Conservation (phyloP, 179 eudicot genomes). For the Heliamphora pulchella region DNA sequence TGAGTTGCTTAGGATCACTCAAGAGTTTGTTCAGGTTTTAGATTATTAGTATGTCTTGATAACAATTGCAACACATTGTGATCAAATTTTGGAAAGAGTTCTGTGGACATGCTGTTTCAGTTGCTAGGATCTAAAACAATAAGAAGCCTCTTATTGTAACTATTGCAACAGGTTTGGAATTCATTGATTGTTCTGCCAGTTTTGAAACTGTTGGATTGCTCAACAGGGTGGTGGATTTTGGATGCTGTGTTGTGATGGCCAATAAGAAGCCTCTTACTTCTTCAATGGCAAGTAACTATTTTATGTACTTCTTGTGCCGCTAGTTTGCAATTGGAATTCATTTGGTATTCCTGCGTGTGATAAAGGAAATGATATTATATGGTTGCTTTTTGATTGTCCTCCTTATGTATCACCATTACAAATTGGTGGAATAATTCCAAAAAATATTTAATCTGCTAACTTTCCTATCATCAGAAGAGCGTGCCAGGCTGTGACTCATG, state of each 20-base stretch:
- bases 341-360: conserved; percentile 7
- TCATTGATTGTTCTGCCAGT: conserved; percentile 95
- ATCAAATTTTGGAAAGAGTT: too few species aligned
- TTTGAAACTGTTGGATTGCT: conserved; percentile 58
- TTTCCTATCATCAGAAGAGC: neutral
- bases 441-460: neutral
- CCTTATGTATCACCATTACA: neutral
- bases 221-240: conserved; percentile 43
- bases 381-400: neutral
- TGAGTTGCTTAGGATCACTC: too few species aligned
- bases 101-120: too few species aligned
- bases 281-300: conserved; percentile 48
- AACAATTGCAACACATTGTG: too few species aligned
- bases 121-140: too few species aligned
- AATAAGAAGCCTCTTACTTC: conserved; percentile 93
- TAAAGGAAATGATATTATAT: neutral
- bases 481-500: neutral
- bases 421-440: neutral
- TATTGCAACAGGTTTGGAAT: conserved; percentile 52
- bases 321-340: neutral
- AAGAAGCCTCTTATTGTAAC: neutral
- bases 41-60: too few species aligned
- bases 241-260: conserved; percentile 78
- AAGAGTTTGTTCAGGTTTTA: too few species aligned
- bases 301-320: neutral